Percentiles rank a stretch among this genome's conserved stretches.
phyloP scores from a whole-genome alignment of 805 yeast species.

The Saccharomycopsis capsularis region DNA sequence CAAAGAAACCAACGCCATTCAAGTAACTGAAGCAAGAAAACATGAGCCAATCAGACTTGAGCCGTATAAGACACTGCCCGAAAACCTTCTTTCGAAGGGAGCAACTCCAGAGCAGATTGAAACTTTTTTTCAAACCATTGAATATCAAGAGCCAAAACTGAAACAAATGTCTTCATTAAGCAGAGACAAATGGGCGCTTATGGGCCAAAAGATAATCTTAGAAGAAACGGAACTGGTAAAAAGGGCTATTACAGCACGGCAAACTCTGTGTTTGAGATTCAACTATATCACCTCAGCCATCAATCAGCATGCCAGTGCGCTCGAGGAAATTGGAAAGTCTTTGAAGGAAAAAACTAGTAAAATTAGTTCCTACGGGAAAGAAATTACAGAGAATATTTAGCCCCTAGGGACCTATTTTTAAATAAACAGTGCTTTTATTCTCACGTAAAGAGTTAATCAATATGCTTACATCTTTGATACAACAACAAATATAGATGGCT shows the following conservation, averaged over 20 bases:
- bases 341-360: neutral
- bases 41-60: too few relatives aligned
- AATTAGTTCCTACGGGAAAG: neutral
- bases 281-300: neutral
- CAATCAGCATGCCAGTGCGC: neutral
- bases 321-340: neutral
- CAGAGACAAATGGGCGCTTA: neutral
- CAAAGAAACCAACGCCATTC: too few relatives aligned
- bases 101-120: neutral
- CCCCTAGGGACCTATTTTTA: too few relatives aligned
- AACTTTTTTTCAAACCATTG: neutral
- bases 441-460: too few relatives aligned
- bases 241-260: neutral
- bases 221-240: neutral
- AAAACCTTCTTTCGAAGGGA: neutral
- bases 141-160: neutral
- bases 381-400: neutral
- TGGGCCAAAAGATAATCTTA: neutral
- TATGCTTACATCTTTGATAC: too few relatives aligned
- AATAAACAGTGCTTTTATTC: too few relatives aligned
- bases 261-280: neutral
- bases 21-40: too few relatives aligned
- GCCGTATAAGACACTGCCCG: neutral
- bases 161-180: neutral
- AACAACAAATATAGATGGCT: too few relatives aligned